A percentile compares a stretch with the other conserved stretches of the same genome.
Conservation (phyloP, 148 eudicot genomes). For the Silene latifolia region DNA sequence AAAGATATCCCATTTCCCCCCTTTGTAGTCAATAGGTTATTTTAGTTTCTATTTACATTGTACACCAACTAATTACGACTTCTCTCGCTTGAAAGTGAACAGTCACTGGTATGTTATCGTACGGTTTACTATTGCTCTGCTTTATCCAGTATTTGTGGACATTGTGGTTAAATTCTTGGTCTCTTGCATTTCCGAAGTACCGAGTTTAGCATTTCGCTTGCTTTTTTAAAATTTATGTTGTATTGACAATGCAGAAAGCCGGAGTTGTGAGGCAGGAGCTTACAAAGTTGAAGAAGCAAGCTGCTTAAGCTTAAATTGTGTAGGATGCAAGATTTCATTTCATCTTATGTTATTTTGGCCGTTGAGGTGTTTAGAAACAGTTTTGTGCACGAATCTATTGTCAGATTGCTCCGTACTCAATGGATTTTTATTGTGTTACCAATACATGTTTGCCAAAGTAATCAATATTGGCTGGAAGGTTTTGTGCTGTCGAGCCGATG, state of each 20-base stretch:
- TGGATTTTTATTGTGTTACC: neutral
- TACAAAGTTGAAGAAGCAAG: constrained; percentile 47
- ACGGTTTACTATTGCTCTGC: no score
- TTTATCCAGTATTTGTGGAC: neutral
- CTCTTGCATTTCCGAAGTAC: neutral
- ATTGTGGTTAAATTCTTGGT: no score
- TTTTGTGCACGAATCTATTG: constrained; percentile 11
- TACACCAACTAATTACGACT: no score
- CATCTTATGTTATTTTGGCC: neutral
- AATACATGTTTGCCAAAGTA: constrained; percentile 11
- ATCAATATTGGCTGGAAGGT: neutral
- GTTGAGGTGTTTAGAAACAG: neutral
- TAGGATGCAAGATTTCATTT: constrained; percentile 25
- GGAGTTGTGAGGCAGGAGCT: constrained; percentile 69
- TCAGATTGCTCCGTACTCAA: neutral
- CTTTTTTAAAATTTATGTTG: neutral
- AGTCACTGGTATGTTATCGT: no score
- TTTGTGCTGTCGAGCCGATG: neutral
- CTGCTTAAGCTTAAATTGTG: constrained; percentile 36
- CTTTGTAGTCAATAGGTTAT: no score
- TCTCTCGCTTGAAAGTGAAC: no score
- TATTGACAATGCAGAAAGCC: constrained; percentile 47
- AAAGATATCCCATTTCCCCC: no score
- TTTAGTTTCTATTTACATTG: no score
- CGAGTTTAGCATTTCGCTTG: neutral